Base-by-base conservation (phyloP, 2,329 filamentous ascomycete genomes). In the Capronia epimyces region DNA sequence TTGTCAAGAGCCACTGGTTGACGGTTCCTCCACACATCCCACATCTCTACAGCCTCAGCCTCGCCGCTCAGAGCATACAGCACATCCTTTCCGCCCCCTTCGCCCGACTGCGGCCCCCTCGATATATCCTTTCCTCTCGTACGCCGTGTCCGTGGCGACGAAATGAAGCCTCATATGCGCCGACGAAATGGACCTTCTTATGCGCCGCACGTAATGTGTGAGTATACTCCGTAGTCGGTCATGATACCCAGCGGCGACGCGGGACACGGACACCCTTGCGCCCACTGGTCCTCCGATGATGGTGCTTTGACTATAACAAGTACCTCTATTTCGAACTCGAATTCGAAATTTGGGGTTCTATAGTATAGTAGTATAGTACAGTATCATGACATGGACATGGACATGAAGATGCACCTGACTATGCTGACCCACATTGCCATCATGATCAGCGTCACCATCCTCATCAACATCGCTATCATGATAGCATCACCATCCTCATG, bases 101-200 rank as follows among this genome's bases (percentile, higher is more conserved):
- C 67, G 1, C 78, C 78, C 42, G 68, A 72, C 3, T 71, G 58
- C 10, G 0, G 78, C 78, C 2, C 79, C 78, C 53, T 81, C 78
- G 75, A 81, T 79, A 57, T 80, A 80, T 0, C 78, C 77, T 46
- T 75, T 77, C 77, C 77, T 80, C 52, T 75, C 71, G 7, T 62
- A 67, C 0, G 73, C 70, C 0, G 72, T 77, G 66, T 81, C 78
- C 0, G 77, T 79, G 0, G 79, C 78, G 2, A 71, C 75, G 57
- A 80, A 81, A 55, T 80, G 73, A 2, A 79, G 34, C 22, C 73
- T 67, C 3, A 70, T 65, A 44, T 65, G 63, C 1, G 0, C 79
- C 78, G 2, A 71, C 75, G 57, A 80, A 81, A 55, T 80, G 73
- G 2, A 79, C 36, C 22, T 74, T 67, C 3, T 70, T 65, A 44